phyloP scores from a whole-genome alignment of 441 rosid species.

The Codiaeum variegatum region DNA sequence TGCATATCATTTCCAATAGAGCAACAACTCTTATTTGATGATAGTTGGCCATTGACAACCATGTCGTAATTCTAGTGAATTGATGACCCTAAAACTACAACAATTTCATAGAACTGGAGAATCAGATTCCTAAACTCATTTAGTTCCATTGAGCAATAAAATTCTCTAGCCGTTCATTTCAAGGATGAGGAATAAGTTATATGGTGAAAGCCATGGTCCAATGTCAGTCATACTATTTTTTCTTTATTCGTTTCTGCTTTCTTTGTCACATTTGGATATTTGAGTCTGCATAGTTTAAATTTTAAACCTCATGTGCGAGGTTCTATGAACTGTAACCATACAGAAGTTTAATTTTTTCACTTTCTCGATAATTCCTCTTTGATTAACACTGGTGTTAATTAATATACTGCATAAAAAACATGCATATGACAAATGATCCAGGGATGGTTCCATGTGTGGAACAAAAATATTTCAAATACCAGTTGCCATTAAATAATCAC shows the following conservation, averaged over 20 bases:
- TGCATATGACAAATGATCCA: neutral
- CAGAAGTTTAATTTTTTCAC: neutral
- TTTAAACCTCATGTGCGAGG: neutral
- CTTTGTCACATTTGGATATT: neutral
- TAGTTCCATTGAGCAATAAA: neutral
- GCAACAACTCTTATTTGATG: constrained; percentile 1
- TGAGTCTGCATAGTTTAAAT: neutral
- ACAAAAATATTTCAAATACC: neutral
- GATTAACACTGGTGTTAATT: neutral
- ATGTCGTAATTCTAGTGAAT: neutral
- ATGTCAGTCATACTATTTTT: neutral
- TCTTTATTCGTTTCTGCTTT: neutral
- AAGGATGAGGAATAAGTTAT: neutral
- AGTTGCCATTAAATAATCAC: neutral
- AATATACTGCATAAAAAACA: neutral
- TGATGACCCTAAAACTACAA: neutral
- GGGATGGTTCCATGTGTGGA: neutral
- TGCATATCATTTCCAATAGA: neutral
- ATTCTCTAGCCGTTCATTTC: neutral
- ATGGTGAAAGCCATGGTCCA: neutral
- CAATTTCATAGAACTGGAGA: neutral
- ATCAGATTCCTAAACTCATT: neutral
- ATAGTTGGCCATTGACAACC: neutral
- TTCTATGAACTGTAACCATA: neutral
- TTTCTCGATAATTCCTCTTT: neutral